Base-by-base conservation (phyloP, 139 green algal species). In the Chlorokybus atmophyticus region DNA sequence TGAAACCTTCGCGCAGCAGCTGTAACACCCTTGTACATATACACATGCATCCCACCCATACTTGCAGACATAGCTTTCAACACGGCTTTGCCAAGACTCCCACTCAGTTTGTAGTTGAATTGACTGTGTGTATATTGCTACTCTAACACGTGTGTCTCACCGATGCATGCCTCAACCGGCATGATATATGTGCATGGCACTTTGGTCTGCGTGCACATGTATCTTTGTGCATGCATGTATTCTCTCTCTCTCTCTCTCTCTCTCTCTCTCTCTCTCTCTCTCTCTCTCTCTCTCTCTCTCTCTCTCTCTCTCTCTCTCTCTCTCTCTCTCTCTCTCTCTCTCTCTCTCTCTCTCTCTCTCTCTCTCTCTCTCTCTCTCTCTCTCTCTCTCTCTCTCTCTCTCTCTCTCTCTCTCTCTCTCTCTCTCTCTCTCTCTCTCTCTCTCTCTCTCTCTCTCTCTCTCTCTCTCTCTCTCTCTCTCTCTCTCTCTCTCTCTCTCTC, bases 181-280 rank as follows among this genome's bases (percentile, higher is more conserved):
- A n/a, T n/a, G n/a, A n/a, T n/a, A n/a, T n/a, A n/a, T n/a, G n/a
- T n/a, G n/a, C n/a, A n/a, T n/a, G n/a, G n/a, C n/a, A n/a, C n/a
- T n/a, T n/a, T n/a, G n/a, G n/a, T n/a, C n/a, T n/a, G n/a, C n/a
- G n/a, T n/a, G n/a, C n/a, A n/a, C n/a, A n/a, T n/a, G n/a, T n/a
- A n/a, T n/a, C n/a, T n/a, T n/a, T n/a, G n/a, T n/a, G n/a, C 35
- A 44, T 14, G 14, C 35, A 44, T 44, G 35, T 44, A 44, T 14
- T 44, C 35, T 44, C 35, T 44, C 35, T 44, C 35, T 44, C 35
- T 44, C 35, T 44, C 35, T 44, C 35, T 44, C 35, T 44, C 35
- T 44, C 35, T 44, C 35, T 44, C 35, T 44, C 35, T 44, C 35
- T 44, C 35, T 44, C 35, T 44, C 35, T 44, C 35, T 44, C 35